Base-by-base conservation (phyloP, 805 yeast genomes). In the Blastobotrys chiropterorum region DNA sequence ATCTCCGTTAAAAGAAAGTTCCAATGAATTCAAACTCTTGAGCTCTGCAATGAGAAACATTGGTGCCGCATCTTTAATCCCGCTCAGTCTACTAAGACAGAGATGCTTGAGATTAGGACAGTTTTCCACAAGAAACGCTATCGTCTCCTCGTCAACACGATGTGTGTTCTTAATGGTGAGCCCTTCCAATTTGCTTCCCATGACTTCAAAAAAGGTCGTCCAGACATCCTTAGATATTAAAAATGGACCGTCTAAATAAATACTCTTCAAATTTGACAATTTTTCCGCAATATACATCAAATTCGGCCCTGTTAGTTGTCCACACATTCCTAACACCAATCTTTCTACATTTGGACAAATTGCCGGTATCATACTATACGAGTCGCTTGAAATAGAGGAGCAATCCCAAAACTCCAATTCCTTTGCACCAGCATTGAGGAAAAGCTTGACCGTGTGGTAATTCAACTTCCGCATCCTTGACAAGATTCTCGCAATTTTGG, bases 341-440 rank as follows among this genome's bases (percentile, higher is more conserved):
- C 73, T 66, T 57, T 78, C 82, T 2, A 94, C 55, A 22, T 83
- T 74, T 0, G 97, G 96, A 59, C 96, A 87, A 64, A 71, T 85
- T 0, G 95, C 74, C 0, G 90, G 90, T 39, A 94, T 80, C 56
- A 81, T 75, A 59, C 79, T 77, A 55, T 83, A 76, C 0, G 94
- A 78, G 54, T 79, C 84, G 41, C 77, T 75, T 20, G 81, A 79
- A 15, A 94, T 74, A 47, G 81, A 82, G 0, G 97, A 89, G 66
- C 99, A 94, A 68, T 94, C 99, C 90, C 96, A 88, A 56, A 94
- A 81, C 56, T 86, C 86, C 26, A 94, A 68, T 2, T 69, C 65
- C 51, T 68, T 77, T 47, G 81, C 64, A 14, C 76, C 73, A 0
- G 88, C 77, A 46, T 81, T 80, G 49, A 94, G 69, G 62, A 94